These are phyloP conservation scores for Schwanniomyces yamadae DNA, from an alignment of 805 yeast genomes.

Conservation along the genomic window DNA sequence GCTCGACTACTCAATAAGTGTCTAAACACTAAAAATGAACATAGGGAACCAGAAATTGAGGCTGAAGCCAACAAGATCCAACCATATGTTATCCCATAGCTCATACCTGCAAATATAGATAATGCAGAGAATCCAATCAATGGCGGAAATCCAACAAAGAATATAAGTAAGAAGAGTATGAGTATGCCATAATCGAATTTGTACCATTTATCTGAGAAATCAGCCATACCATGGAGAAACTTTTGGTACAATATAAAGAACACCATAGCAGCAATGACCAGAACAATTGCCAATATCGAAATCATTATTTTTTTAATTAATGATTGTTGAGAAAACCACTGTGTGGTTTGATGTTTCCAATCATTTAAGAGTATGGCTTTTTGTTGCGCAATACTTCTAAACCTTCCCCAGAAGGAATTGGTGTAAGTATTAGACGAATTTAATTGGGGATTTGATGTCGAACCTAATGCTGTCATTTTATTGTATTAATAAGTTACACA, in stretches of 20 bases:
- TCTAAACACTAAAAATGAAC: slow-evolving; percentile 70
- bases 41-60: slow-evolving; percentile 69
- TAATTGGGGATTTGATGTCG: not conserved
- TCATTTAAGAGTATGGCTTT: slow-evolving; percentile 1
- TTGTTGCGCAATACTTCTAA: not conserved
- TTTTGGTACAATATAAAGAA: slow-evolving; percentile 32
- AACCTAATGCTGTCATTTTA: slow-evolving; percentile 2
- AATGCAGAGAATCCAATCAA: slow-evolving; percentile 76
- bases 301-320: slow-evolving; percentile 13
- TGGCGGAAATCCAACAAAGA: slow-evolving; percentile 86
- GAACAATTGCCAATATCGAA: slow-evolving; percentile 15
- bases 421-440: not conserved
- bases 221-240: slow-evolving; percentile 37
- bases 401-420: not conserved
- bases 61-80: slow-evolving; percentile 75
- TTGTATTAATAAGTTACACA: too few relatives aligned
- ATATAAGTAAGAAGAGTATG: slow-evolving; percentile 51
- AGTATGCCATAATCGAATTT: slow-evolving; percentile 40
- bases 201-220: slow-evolving; percentile 46
- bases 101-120: slow-evolving; percentile 70
- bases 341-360: not conserved
- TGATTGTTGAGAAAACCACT: slow-evolving; percentile 22
- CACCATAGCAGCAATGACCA: slow-evolving; percentile 14
- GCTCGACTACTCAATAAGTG: slow-evolving; percentile 59
- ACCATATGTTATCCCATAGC: slow-evolving; percentile 77